Evolutionary conservation across 106 monocot species (phyloP), one percentile per base, ranked within the genome.

Genomic region (Allium fistulosum): DNA sequence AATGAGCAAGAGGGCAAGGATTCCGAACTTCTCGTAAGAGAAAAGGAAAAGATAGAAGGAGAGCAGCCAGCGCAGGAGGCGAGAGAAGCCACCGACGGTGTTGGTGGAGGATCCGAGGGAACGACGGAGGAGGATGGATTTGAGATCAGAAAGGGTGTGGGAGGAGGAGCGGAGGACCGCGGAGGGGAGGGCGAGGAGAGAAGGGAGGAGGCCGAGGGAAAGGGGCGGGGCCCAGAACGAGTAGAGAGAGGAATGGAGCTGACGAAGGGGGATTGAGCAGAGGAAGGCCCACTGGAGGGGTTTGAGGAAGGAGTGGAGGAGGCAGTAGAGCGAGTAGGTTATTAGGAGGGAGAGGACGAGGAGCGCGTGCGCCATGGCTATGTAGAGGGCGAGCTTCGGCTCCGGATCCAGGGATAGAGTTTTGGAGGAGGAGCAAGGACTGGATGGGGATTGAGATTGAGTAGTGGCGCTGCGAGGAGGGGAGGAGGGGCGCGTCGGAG

Each of bases 211-310:
- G 45, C 91, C 91, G 28, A 26, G 57, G 50, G 65, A 72, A 67
- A 92, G 91, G 14, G 91, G 84, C 0, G 47, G 67, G 26, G 76
- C 53, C 91, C 91, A 92, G 82, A 92, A 92, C 69, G 82, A 62
- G 68, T 82, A 75, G 59, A 92, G 59, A 57, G 82, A 71, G 63
- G 15, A 17, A 58, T 80, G 87, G 65, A 80, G 62, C 75, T 87
- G 78, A 13, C 91, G 82, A 71, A 92, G 91, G 51, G 91, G 91
- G 75, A 92, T 87, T 73, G 91, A 92, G 82, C 84, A 85, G 67
- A 87, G 80, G 17, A 92, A 59, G 58, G 91, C 91, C 91, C 91
- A 92, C 57, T 75, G 84, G 70, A 92, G 74, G 37, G 91, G 91
- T 53, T 87, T 87, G 73, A 92, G 67, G 84, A 92, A 92, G 70